phyloP scores from a whole-genome alignment of 768 basidiomycete species.

The Lactifluus pinguis region DNA sequence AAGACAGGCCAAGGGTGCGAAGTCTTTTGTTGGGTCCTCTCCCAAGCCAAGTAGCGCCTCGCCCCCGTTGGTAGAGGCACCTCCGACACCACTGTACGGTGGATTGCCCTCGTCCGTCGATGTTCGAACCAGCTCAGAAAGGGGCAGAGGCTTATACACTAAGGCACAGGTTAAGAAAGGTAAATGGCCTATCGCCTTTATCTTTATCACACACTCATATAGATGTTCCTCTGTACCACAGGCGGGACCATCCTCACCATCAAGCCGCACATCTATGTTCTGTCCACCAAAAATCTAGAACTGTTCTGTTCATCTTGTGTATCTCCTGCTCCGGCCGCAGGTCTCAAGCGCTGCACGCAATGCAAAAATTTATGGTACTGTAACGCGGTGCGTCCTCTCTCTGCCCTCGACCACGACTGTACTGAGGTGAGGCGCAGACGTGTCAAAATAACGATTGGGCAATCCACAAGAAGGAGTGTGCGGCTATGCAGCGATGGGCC shows the following conservation, averaged over 20 bases:
- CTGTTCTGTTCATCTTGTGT: conserved; percentile 66
- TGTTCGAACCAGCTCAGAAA: neutral
- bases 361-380: conserved; percentile 76
- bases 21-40: conserved; percentile 6
- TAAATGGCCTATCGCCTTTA: neutral
- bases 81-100: conserved; percentile 1
- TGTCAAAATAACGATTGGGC: conserved; percentile 73
- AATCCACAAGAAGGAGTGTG: conserved; percentile 72
- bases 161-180: conserved; percentile 18
- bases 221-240: conserved; percentile 23
- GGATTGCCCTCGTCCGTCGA: conserved; percentile 9
- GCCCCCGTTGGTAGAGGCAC: neutral
- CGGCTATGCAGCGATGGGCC: conserved; percentile 52
- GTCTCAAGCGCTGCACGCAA: conserved; percentile 60
- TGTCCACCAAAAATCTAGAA: conserved; percentile 55
- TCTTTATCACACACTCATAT: neutral
- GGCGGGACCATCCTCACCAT: conserved; percentile 51
- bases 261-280: conserved; percentile 51
- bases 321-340: conserved; percentile 27
- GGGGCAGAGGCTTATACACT: conserved; percentile 18
- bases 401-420: conserved; percentile 5
- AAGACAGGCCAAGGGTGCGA: conserved; percentile 12
- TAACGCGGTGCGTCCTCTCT: conserved; percentile 40
- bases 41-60: neutral
- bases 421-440: conserved; percentile 28